Conservation (phyloP, 2,329 filamentous ascomycete genomes). For the Biscogniauxia mediterranea region DNA sequence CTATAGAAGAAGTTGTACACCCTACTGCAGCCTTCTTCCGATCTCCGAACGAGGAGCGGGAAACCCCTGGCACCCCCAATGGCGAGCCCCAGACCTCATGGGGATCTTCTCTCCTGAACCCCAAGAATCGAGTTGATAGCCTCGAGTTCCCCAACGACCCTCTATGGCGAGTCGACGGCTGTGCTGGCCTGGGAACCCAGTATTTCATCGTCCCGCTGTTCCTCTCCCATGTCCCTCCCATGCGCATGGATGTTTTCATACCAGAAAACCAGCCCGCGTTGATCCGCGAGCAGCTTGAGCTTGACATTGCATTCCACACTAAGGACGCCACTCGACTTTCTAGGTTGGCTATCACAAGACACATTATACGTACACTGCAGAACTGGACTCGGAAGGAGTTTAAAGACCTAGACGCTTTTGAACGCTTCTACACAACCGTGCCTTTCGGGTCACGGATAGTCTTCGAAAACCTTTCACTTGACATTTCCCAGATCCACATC, state of each 20-base stretch:
- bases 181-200: conserved; percentile 55
- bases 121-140: conserved; percentile 60
- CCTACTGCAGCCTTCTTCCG: conserved; percentile 52
- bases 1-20: conserved; percentile 56
- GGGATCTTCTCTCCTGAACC: conserved; percentile 53
- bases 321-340: conserved; percentile 48
- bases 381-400: conserved; percentile 44
- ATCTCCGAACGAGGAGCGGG: conserved; percentile 8
- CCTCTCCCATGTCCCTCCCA: conserved; percentile 43
- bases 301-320: conserved; percentile 54
- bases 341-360: conserved; percentile 49
- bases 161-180: conserved; percentile 59
- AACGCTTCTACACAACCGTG: conserved; percentile 41
- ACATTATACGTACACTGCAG: conserved; percentile 55
- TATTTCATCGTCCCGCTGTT: conserved; percentile 57
- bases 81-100: conserved; percentile 33
- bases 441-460: conserved; percentile 60
- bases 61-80: conserved; percentile 5
- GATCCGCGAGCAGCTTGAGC: conserved; percentile 46
- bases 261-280: conserved; percentile 45
- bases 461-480: conserved; percentile 48
- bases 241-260: conserved; percentile 59
- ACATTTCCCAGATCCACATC: conserved; percentile 46
- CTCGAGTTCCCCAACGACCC: conserved; percentile 44
- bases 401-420: conserved; percentile 28